phyloP scores from a whole-genome alignment of 768 basidiomycete species.

The Calocybe cyanea region DNA sequence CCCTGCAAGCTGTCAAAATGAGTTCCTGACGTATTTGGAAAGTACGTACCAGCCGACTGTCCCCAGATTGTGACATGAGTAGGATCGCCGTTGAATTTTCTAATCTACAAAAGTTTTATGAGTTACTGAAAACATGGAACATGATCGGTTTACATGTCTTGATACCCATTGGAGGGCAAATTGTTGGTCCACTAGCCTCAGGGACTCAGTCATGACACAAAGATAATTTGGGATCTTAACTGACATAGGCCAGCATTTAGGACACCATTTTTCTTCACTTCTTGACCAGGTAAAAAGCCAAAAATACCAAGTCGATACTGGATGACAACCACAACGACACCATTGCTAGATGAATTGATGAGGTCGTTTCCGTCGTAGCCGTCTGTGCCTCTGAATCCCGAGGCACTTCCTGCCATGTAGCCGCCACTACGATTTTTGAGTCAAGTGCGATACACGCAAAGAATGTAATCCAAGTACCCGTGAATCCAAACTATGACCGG shows the following conservation, averaged over 20 bases:
- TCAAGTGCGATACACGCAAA: neutral
- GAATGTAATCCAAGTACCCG: conserved; percentile 24
- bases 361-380: conserved; percentile 25
- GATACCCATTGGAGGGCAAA: conserved; percentile 44
- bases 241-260: conserved; percentile 48
- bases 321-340: conserved; percentile 33
- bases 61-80: conserved; percentile 49
- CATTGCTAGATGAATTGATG: conserved; percentile 28
- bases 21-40: neutral
- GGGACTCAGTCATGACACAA: conserved; percentile 10
- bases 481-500: conserved; percentile 44
- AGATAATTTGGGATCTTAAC: neutral
- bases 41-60: conserved; percentile 44
- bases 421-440: conserved; percentile 22
- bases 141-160: conserved; percentile 25
- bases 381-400: conserved; percentile 21
- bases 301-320: conserved; percentile 44
- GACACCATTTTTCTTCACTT: conserved; percentile 37
- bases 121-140: neutral
- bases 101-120: conserved; percentile 28
- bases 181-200: conserved; percentile 36
- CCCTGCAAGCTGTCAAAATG: conserved; percentile 20
- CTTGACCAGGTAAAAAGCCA: conserved; percentile 43
- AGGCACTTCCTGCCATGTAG: conserved; percentile 27
- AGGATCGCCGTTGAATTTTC: conserved; percentile 56